phyloP scores from a whole-genome alignment of 176 grass and related monocot species.

The Carex littledalei region DNA sequence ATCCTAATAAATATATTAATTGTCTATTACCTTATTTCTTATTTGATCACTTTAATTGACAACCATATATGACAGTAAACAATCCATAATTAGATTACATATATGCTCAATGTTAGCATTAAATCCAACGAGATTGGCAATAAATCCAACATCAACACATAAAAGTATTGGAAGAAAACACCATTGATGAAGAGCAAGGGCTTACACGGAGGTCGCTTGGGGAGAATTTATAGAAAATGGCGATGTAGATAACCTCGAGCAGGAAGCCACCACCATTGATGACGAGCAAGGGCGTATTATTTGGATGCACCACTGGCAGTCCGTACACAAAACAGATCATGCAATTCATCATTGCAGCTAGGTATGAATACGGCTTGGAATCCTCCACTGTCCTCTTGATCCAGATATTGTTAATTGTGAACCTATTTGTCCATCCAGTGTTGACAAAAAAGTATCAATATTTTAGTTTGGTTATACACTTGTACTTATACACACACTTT shows the following conservation, averaged over 20 bases:
- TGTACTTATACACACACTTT: not conserved
- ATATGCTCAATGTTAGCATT: too few species aligned
- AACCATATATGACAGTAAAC: too few species aligned
- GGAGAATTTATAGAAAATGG: constrained; percentile 47
- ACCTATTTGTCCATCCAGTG: constrained; percentile 29
- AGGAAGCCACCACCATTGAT: constrained; percentile 64
- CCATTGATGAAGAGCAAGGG: not conserved
- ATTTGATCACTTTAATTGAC: too few species aligned
- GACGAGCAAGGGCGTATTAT: constrained; percentile 58
- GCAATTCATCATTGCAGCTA: constrained; percentile 89
- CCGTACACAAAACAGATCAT: constrained; percentile 72
- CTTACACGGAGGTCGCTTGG: constrained; percentile 31
- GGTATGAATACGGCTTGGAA: constrained; percentile 59
- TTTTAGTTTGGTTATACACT: not conserved
- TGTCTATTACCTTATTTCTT: too few species aligned
- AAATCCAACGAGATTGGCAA: too few species aligned
- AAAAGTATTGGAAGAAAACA: too few species aligned
- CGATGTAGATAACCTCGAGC: constrained; percentile 53
- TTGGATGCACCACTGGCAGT: constrained; percentile 63
- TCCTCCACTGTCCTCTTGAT: constrained; percentile 48
- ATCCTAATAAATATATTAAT: too few species aligned
- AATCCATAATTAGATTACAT: too few species aligned
- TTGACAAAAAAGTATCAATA: not conserved
- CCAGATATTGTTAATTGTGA: constrained; percentile 38
- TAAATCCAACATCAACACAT: too few species aligned